phyloP scores from a whole-genome alignment of 345 rosid species.

The Populus alba region DNA sequence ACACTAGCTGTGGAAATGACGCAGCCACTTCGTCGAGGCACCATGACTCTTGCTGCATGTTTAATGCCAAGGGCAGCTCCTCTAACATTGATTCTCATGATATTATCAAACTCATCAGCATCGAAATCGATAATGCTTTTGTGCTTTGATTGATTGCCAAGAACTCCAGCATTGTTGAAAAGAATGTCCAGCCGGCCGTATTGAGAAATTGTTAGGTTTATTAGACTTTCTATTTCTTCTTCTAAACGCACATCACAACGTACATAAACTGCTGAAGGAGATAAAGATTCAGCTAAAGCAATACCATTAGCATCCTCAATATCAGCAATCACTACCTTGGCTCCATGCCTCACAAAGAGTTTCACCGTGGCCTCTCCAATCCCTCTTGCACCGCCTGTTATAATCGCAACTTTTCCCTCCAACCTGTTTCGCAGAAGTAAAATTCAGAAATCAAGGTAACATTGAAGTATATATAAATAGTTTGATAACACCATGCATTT shows the following conservation, averaged over 20 bases:
- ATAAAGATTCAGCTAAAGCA: not conserved
- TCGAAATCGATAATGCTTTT: not conserved
- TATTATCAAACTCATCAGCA: not conserved
- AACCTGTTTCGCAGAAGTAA: not conserved
- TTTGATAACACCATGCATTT: not conserved
- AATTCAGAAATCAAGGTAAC: not conserved
- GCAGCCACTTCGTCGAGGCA: not conserved
- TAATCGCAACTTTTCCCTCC: conserved; percentile 4
- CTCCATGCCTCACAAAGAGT: not conserved
- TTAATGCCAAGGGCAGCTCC: conserved; percentile 9
- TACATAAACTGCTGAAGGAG: not conserved
- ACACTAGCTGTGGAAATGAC: conserved; percentile 4
- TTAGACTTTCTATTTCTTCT: not conserved
- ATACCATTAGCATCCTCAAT: not conserved
- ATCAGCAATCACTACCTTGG: conserved; percentile 12
- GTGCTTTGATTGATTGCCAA: not conserved
- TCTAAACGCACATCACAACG: not conserved
- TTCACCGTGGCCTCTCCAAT: not conserved
- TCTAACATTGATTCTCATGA: not conserved
- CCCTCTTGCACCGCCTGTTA: conserved; percentile 4
- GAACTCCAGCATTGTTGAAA: conserved; percentile 3
- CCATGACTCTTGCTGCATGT: conserved; percentile 3
- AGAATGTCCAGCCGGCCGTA: conserved; percentile 3
- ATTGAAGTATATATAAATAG: too few relatives aligned
- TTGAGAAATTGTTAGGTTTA: not conserved